Percentiles rank a stretch among this genome's conserved stretches.
Conservation (phyloP, 2,329 filamentous ascomycete genomes). For the Aureobasidium lini region DNA sequence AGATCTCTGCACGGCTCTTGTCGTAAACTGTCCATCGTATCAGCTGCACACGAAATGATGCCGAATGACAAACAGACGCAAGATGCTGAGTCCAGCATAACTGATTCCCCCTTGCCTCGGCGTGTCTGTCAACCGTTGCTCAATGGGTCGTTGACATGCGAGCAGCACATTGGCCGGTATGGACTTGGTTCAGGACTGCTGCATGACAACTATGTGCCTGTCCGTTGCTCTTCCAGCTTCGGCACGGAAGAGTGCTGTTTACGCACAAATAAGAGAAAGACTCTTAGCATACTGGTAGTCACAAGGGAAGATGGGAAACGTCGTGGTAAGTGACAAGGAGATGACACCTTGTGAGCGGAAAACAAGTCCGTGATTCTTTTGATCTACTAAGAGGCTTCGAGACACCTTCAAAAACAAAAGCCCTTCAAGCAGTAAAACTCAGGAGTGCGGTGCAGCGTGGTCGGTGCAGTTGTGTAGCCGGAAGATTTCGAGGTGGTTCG, state of each 20-base stretch:
- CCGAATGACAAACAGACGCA: constrained; percentile 8
- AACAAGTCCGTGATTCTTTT: not conserved
- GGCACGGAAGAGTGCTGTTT: not conserved
- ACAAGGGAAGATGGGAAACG: no score
- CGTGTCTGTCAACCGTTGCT: not conserved
- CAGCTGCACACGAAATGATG: not conserved
- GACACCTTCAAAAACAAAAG: not conserved
- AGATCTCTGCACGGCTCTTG: constrained; percentile 1
- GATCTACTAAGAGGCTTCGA: not conserved
- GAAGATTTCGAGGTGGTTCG: constrained; percentile 13
- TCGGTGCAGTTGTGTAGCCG: constrained; percentile 11
- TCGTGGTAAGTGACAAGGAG: no score
- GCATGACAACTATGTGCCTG: not conserved
- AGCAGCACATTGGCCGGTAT: not conserved
- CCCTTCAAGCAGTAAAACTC: not conserved
- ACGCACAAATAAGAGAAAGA: not conserved
- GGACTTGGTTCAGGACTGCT: not conserved
- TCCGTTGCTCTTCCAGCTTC: not conserved
- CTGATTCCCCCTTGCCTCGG: not conserved
- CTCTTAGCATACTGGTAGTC: not conserved
- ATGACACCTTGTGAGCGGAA: not conserved
- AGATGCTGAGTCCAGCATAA: not conserved
- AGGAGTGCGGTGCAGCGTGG: not conserved
- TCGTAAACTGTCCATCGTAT: not conserved
- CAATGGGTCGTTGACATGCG: not conserved